Conservation (phyloP, 2,329 filamentous ascomycete genomes). For the Aureobasidium sp. region DNA sequence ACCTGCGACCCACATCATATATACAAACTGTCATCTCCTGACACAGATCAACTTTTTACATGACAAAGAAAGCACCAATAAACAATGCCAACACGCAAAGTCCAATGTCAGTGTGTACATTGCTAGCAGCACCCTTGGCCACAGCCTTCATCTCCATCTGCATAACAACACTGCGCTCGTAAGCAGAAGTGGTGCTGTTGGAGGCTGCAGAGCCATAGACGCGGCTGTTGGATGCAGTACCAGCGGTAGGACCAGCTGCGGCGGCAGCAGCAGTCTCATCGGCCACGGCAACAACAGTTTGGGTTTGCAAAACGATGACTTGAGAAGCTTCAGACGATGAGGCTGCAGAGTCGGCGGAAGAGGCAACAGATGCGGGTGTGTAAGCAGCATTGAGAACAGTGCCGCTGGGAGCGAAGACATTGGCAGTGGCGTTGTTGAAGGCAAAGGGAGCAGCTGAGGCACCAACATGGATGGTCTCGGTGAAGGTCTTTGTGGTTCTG, state of each 20-base stretch:
- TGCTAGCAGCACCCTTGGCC: not conserved
- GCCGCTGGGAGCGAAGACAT: not conserved
- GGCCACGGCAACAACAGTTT: not conserved
- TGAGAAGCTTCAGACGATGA: not conserved
- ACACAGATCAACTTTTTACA: not conserved
- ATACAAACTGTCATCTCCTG: not conserved
- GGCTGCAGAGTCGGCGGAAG: not conserved
- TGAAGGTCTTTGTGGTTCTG: not conserved
- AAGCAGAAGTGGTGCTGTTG: not conserved
- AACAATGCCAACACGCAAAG: not conserved
- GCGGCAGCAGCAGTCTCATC: not conserved
- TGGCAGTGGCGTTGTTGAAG: constrained; percentile 9
- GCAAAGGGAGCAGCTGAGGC: not conserved
- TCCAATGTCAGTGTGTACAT: not conserved
- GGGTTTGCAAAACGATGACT: not conserved
- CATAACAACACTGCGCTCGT: not conserved
- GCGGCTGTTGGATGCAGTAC: not conserved
- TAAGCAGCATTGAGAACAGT: not conserved
- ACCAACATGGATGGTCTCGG: not conserved
- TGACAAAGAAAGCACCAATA: constrained; percentile 3
- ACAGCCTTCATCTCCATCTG: not conserved
- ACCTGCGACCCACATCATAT: not conserved
- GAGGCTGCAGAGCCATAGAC: not conserved
- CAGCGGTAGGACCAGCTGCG: not conserved
- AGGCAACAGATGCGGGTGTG: not conserved